Evolutionary conservation across 306 rosid species (phyloP).

Genomic region (Betula pendula): DNA sequence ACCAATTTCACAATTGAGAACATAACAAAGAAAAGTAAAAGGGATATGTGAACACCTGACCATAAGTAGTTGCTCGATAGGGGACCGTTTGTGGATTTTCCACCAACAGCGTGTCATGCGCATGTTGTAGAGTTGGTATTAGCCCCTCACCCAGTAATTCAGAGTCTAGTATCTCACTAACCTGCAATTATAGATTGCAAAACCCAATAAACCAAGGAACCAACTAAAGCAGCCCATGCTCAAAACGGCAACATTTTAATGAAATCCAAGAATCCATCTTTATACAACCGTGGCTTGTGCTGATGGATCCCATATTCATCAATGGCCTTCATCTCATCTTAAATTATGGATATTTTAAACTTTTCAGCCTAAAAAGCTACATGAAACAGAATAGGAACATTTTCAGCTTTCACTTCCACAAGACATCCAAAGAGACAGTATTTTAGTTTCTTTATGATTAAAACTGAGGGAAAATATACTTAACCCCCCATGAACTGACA

Average conservation of each 20-base stretch:
- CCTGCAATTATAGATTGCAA: slow-evolving; percentile 41
- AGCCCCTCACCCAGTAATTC: slow-evolving; percentile 95
- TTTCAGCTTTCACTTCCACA: background rate
- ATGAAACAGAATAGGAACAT: background rate
- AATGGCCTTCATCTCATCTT: background rate
- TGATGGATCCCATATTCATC: background rate
- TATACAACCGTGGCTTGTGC: background rate
- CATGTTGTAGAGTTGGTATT: slow-evolving; percentile 87
- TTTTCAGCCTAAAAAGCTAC: background rate
- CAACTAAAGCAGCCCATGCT: background rate
- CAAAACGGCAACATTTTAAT: slow-evolving; percentile 2
- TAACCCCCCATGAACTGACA: too few species aligned
- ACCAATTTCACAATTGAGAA: background rate
- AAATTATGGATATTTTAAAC: background rate
- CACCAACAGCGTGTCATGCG: slow-evolving; percentile 72
- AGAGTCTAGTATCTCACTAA: slow-evolving; percentile 94
- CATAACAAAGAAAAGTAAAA: background rate
- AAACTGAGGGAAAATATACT: too few species aligned
- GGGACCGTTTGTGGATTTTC: slow-evolving; percentile 80
- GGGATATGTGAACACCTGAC: slow-evolving; percentile 58
- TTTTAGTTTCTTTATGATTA: too few species aligned
- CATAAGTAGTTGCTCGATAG: slow-evolving; percentile 71
- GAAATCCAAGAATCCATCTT: slow-evolving; percentile 12
- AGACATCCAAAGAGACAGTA: too few species aligned
- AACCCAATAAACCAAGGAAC: background rate